Evolutionary conservation across 371 early-diverging fungal genomes (phyloP).

Genomic region (Mucor racemosus): DNA sequence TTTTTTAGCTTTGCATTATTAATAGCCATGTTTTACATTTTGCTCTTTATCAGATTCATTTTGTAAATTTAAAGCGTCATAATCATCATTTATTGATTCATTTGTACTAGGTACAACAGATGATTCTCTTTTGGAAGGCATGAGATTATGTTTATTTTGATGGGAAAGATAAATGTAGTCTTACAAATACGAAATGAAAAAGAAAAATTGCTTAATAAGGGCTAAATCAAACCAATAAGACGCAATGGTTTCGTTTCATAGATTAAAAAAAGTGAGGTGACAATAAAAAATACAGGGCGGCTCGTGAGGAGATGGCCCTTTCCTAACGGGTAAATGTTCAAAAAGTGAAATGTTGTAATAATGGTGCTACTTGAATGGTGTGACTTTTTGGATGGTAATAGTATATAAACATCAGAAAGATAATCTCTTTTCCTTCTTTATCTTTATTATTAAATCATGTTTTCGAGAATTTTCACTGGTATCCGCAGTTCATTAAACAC

Average conservation of each 20-base stretch:
- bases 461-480: constrained; percentile 28
- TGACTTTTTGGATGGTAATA: constrained; percentile 15
- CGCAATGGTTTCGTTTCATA: background rate
- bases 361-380: constrained; percentile 9
- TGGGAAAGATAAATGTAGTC: constrained; percentile 2
- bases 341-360: too few species aligned
- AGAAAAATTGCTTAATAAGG: background rate
- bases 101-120: constrained; percentile 13
- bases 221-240: background rate
- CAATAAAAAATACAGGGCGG: background rate
- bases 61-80: background rate
- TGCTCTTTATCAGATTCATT: constrained; percentile 12
- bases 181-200: constrained; percentile 6
- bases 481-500: constrained; percentile 18
- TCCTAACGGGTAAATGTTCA: constrained; percentile 1
- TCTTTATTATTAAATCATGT: constrained; percentile 18
- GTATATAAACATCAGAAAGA: background rate
- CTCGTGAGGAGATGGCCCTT: background rate
- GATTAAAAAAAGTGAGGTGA: constrained; percentile 18
- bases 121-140: constrained; percentile 29
- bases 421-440: background rate
- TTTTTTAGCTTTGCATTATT: background rate
- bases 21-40: background rate
- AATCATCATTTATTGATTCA: background rate
- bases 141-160: background rate